Percentiles rank a stretch among this genome's conserved stretches.
Conservation (phyloP, 345 rosid species). For the Jatropha curcas region DNA sequence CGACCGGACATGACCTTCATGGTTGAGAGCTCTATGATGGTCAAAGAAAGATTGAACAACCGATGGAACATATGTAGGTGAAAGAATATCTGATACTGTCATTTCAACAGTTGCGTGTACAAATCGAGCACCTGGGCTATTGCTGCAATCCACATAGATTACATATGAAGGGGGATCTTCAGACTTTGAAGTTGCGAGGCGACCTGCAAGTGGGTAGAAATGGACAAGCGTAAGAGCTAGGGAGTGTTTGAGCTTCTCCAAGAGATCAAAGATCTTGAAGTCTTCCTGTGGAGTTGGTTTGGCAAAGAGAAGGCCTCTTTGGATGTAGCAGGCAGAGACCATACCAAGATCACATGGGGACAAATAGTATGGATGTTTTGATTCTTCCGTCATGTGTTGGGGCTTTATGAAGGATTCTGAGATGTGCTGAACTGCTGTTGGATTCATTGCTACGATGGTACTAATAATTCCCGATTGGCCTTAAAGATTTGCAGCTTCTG, state of each 20-base stretch:
- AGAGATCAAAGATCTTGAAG: slow-evolving; percentile 17
- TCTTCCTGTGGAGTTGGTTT: slow-evolving; percentile 53
- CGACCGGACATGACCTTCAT: slow-evolving; percentile 51
- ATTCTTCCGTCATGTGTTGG: slow-evolving; percentile 31
- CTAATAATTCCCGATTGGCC: no score
- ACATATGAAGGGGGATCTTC: slow-evolving; percentile 35
- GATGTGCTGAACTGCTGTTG: slow-evolving; percentile 30
- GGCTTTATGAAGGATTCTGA: slow-evolving; percentile 65
- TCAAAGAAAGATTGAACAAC: slow-evolving; percentile 62
- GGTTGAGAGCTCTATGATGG: slow-evolving; percentile 46
- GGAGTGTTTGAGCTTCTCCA: slow-evolving; percentile 43
- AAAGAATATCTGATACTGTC: slow-evolving; percentile 41
- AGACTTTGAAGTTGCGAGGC: slow-evolving; percentile 29
- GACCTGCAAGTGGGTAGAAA: slow-evolving; percentile 66
- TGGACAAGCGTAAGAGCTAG: slow-evolving; percentile 55
- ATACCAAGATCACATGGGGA: slow-evolving; percentile 68
- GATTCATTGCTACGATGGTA: slow-evolving; percentile 18
- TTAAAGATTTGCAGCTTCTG: no score
- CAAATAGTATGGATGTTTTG: slow-evolving; percentile 49
- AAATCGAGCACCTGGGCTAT: slow-evolving; percentile 43
- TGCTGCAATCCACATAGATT: slow-evolving; percentile 47
- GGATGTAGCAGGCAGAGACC: slow-evolving; percentile 65
- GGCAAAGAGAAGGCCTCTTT: slow-evolving; percentile 56
- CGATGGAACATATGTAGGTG: slow-evolving; percentile 43
- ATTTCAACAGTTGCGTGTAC: slow-evolving; percentile 46